Base-by-base conservation (phyloP, 345 rosid species). In the Rhodamnia rubescens region DNA sequence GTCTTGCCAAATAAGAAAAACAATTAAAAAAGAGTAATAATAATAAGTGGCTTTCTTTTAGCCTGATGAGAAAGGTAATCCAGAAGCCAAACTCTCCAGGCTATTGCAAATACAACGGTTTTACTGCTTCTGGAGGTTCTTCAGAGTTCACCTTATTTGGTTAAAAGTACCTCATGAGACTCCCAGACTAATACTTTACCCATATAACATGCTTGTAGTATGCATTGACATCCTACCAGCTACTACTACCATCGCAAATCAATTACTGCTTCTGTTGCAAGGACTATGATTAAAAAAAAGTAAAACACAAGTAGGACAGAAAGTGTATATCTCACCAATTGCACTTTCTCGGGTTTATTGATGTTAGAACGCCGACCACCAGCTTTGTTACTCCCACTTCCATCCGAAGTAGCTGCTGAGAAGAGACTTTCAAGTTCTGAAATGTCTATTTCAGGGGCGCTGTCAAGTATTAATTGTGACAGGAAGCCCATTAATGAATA, bases 361-460 rank as follows among this genome's bases (percentile, higher is more conserved):
- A 93, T 92, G 89, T 86, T 91, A 84, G 99, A 89, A 84, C 96
- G 97, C 84, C 98, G 96, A 85, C 89, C 94, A 88, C 95, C 95
- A 90, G 86, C 86, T 91, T 91, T 97, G 84, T 92, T 93, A 53
- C 92, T 84, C 52, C 89, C 90, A 87, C 85, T 88, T 74, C 92
- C 90, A 90, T 95, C 97, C 84, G 91, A 88, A 84, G 98, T 93
- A 87, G 90, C 96, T 32, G 98, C 95, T 82, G 98, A 95, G 92
- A 97, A 97, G 86, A 95, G 93, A 88, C 95, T 97, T 91, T 95
- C 98, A 82, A 97, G 98, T 90, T 97, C 99, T 58, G 95, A 92
- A 90, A 97, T 95, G 91, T 97, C 99, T 88, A 97, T 97, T 92
- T 97, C 98, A 88, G 99, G 99, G 89, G 99, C 93, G 94, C 99